Base-by-base conservation (phyloP, 2,329 filamentous ascomycete species). In the Colletotrichum tropicicola region DNA sequence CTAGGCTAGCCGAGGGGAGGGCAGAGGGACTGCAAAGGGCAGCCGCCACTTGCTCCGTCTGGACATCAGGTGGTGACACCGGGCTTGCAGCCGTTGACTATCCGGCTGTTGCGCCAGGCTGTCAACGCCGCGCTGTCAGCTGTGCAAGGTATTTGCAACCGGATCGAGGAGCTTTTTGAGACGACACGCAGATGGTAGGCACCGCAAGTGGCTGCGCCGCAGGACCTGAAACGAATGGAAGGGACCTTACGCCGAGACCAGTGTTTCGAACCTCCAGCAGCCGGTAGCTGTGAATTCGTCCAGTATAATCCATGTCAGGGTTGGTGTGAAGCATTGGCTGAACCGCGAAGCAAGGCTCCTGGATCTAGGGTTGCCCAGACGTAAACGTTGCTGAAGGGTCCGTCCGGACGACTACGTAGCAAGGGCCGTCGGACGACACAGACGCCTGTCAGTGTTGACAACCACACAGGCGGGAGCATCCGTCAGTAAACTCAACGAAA, bases 221-320 rank as follows among this genome's bases (percentile, higher is more conserved):
- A 37, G 17, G 10, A 41, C 21, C 17, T 60, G 60, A 64, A 60
- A 64, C 60, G 30, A 19, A 13, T 5, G 15, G 7, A 37, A 41
- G 21, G n/a, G 30, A 30, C 6, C 5, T 17, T 47, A 47, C 37
- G 19, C 27, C 41, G 55, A 59, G 55, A 64, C 25, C 54, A 35
- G 21, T 30, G 60, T 64, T 64, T 60, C 60, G 60, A 48, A 54
- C 55, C 21, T 21, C 25, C 13, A 19, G 13, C 21, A 39, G 15
- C 30, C 28, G 17, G 23, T 8, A 10, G 8, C 9, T 37, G n/a
- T 25, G 6, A 21, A 12, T 13, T 13, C 28, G 25, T 47, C 54
- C 19, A 27, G 7, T 8, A 7, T n/a, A 30, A 28, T 15, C 5
- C 23, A 17, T 19, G 21, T 35, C 21, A 41, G 23, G 35, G 19